Evolutionary conservation across 108 stramenopile species (phyloP).

Genomic region (Parietichytrium sp.): DNA sequence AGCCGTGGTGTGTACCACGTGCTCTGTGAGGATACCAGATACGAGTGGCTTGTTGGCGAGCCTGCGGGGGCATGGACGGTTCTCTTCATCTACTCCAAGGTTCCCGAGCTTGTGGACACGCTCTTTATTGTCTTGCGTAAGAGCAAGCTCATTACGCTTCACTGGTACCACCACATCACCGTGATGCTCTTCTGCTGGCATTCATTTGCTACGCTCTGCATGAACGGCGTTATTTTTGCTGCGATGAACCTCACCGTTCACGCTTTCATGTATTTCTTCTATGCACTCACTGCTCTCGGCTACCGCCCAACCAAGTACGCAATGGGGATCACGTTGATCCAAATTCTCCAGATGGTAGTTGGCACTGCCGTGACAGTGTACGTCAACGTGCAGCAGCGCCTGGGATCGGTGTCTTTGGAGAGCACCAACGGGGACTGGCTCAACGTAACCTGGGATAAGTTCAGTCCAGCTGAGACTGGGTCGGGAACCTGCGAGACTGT

Average conservation of each 20-base stretch:
- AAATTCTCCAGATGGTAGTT: slow-evolving; percentile 89
- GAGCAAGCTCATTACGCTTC: slow-evolving; percentile 86
- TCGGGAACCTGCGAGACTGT: slow-evolving; percentile 4
- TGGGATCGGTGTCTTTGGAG: no score
- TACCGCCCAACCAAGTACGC: slow-evolving; percentile 45
- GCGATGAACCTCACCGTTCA: slow-evolving; percentile 98
- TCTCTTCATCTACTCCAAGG: slow-evolving; percentile 84
- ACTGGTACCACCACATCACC: slow-evolving; percentile 97
- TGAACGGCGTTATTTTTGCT: slow-evolving; percentile 85
- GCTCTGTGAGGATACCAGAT: neutral
- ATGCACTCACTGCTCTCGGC: slow-evolving; percentile 85
- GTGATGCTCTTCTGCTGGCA: slow-evolving; percentile 95
- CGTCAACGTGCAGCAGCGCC: neutral
- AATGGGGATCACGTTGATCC: slow-evolving; percentile 77
- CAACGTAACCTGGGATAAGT: neutral
- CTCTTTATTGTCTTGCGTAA: slow-evolving; percentile 93
- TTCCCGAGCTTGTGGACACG: slow-evolving; percentile 87
- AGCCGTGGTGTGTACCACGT: neutral
- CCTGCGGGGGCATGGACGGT: slow-evolving; percentile 81
- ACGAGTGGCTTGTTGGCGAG: neutral
- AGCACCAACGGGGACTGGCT: no score
- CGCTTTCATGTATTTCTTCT: slow-evolving; percentile 96
- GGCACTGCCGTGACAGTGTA: no score
- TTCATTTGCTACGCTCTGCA: slow-evolving; percentile 77
- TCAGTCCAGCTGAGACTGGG: neutral